Conservation (phyloP, 441 rosid species). For the Gossypium aridum region DNA sequence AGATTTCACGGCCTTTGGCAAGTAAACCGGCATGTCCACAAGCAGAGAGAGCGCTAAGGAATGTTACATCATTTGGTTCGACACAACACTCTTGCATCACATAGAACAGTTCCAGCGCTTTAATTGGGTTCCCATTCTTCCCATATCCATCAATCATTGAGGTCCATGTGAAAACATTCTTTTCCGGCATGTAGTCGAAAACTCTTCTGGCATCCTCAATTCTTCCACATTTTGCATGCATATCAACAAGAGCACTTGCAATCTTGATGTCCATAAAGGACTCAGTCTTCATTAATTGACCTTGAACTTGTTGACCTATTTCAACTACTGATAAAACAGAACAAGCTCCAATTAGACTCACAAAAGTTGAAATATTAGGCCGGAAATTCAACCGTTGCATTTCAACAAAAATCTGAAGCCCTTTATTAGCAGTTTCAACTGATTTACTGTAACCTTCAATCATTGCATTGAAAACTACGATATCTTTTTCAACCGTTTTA, state of each 20-base stretch:
- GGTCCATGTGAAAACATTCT: conserved; percentile 84
- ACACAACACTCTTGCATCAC: conserved; percentile 40
- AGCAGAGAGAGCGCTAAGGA: conserved; percentile 75
- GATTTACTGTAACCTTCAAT: conserved; percentile 82
- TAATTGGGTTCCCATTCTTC: conserved; percentile 59
- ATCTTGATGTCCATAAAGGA: conserved; percentile 44
- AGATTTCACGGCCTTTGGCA: conserved; percentile 53
- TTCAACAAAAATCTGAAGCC: conserved; percentile 46
- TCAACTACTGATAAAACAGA: conserved; percentile 56
- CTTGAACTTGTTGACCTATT: conserved; percentile 66
- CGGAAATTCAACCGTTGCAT: conserved; percentile 54
- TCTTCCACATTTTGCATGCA: conserved; percentile 83
- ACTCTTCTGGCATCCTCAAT: conserved; percentile 49
- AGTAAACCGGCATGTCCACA: conserved; percentile 84
- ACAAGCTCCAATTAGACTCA: conserved; percentile 79
- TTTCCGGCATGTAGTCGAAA: conserved; percentile 55
- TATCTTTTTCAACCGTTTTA: conserved; percentile 45
- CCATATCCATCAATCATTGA: conserved; percentile 93
- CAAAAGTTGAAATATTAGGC: conserved; percentile 67
- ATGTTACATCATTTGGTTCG: conserved; percentile 65
- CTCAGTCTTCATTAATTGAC: conserved; percentile 56
- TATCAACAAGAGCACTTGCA: conserved; percentile 83
- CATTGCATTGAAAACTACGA: conserved; percentile 87
- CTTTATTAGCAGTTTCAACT: conserved; percentile 41
- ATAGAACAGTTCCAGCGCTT: conserved; percentile 62